These are phyloP conservation scores for Filobasidium floriforme DNA, from an alignment of 768 basidiomycete species.

Conservation along the genomic window DNA sequence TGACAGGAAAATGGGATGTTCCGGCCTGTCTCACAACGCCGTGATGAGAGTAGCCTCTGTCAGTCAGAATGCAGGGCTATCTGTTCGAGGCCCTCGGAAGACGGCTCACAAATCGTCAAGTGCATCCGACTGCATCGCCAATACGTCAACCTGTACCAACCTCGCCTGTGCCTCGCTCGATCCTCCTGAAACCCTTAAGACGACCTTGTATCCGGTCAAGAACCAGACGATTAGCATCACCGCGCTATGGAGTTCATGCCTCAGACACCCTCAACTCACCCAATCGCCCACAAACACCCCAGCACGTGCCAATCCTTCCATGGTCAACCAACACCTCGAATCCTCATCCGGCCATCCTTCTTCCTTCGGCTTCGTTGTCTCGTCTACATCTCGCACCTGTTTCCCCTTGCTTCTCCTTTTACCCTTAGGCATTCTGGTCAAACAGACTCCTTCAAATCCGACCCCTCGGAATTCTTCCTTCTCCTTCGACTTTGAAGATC, in stretches of 20 bases:
- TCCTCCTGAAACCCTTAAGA: slow-evolving; percentile 5
- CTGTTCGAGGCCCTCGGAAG: neutral
- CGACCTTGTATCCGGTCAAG: too few species aligned
- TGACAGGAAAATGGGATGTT: slow-evolving; percentile 35
- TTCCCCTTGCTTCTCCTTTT: neutral
- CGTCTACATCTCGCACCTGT: slow-evolving; percentile 13
- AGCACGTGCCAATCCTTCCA: slow-evolving; percentile 38
- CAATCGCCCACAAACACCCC: slow-evolving; percentile 44
- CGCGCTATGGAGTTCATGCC: slow-evolving; percentile 1
- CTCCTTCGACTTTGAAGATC: too few species aligned
- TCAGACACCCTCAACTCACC: slow-evolving; percentile 28
- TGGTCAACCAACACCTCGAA: slow-evolving; percentile 36
- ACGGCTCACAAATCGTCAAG: slow-evolving; percentile 28
- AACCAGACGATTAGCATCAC: slow-evolving; percentile 21
- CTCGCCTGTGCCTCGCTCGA: slow-evolving; percentile 14
- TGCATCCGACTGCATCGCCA: slow-evolving; percentile 31
- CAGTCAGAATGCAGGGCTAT: neutral
- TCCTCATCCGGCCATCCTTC: slow-evolving; percentile 26
- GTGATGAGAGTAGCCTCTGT: neutral
- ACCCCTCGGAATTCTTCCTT: too few species aligned
- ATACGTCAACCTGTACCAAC: slow-evolving; percentile 35
- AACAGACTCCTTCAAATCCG: too few species aligned
- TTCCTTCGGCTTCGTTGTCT: slow-evolving; percentile 7
- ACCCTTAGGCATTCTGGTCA: neutral
- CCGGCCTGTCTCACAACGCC: slow-evolving; percentile 21